Evolutionary conservation across 352 stramenopile species (phyloP).

Genomic region (Globisporangium parvum): DNA sequence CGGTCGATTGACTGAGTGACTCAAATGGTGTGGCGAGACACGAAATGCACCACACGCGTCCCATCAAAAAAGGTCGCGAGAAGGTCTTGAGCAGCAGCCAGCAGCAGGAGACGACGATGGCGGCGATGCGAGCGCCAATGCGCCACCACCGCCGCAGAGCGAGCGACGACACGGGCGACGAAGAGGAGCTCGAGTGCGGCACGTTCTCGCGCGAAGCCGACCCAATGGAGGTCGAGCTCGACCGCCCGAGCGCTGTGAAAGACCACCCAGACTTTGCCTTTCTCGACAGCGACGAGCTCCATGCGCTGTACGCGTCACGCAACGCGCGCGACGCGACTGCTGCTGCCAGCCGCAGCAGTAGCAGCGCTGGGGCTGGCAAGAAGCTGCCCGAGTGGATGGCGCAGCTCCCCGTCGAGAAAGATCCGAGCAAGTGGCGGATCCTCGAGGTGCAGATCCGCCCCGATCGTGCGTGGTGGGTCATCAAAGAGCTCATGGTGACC

Average conservation of each 20-base stretch:
- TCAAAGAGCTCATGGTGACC: conserved; percentile 75
- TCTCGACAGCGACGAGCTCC: conserved; percentile 28
- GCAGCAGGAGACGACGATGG: too few species aligned
- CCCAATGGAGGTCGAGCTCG: conserved; percentile 71
- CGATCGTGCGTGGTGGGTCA: conserved; percentile 63
- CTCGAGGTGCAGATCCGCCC: conserved; percentile 64
- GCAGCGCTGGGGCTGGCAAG: background rate
- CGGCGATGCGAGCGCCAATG: background rate
- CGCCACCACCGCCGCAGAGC: background rate
- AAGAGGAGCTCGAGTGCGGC: conserved; percentile 69
- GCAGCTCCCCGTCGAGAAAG: conserved; percentile 49
- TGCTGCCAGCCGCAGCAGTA: background rate
- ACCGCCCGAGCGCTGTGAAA: conserved; percentile 40
- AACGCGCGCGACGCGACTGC: background rate
- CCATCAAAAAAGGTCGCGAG: too few species aligned
- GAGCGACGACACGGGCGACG: background rate
- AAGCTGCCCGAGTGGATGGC: conserved; percentile 48
- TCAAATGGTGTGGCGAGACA: background rate
- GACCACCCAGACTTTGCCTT: conserved; percentile 71
- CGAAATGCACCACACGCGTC: background rate
- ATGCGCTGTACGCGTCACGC: conserved; percentile 13
- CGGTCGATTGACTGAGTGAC: background rate
- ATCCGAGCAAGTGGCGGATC: conserved; percentile 61
- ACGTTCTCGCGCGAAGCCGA: conserved; percentile 45
- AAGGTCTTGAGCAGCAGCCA: too few species aligned